phyloP scores from a whole-genome alignment of 106 monocot species.

The Vanilla planifolia region DNA sequence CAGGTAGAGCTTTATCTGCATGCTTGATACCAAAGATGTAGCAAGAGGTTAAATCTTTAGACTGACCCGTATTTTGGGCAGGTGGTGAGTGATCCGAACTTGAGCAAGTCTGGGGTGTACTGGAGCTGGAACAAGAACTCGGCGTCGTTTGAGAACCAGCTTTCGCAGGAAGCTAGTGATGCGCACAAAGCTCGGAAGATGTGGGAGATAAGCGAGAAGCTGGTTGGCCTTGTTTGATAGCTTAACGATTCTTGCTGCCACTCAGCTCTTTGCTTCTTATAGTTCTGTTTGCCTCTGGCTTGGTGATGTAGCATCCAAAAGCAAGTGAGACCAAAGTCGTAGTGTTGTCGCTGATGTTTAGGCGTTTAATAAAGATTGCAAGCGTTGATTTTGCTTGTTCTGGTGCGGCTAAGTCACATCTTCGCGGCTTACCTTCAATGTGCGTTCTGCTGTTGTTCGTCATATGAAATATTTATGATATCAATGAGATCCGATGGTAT shows the following conservation, averaged over 20 bases:
- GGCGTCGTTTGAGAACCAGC: constrained; percentile 90
- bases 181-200: constrained; percentile 72
- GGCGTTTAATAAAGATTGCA: too few species aligned
- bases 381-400: too few species aligned
- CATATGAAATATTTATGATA: too few species aligned
- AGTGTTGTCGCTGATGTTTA: too few species aligned
- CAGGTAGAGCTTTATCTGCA: constrained; percentile 38
- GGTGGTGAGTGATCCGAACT: constrained; percentile 83
- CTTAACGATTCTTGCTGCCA: neutral
- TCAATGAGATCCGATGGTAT: too few species aligned
- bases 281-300: too few species aligned
- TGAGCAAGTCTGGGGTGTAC: constrained; percentile 91
- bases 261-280: too few species aligned
- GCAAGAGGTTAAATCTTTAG: neutral
- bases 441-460: too few species aligned
- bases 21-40: neutral
- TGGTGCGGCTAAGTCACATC: too few species aligned
- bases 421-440: too few species aligned
- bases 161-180: constrained; percentile 86
- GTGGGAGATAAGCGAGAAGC: constrained; percentile 86
- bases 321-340: too few species aligned
- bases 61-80: constrained; percentile 3
- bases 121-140: constrained; percentile 98
- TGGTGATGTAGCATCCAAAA: too few species aligned
- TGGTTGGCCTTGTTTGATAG: constrained; percentile 57